Percentiles rank a stretch among this genome's conserved stretches.
Evolutionary conservation across 495 filamentous ascomycete species (phyloP).

Genomic region (Hypomontagnella monticulosa): DNA sequence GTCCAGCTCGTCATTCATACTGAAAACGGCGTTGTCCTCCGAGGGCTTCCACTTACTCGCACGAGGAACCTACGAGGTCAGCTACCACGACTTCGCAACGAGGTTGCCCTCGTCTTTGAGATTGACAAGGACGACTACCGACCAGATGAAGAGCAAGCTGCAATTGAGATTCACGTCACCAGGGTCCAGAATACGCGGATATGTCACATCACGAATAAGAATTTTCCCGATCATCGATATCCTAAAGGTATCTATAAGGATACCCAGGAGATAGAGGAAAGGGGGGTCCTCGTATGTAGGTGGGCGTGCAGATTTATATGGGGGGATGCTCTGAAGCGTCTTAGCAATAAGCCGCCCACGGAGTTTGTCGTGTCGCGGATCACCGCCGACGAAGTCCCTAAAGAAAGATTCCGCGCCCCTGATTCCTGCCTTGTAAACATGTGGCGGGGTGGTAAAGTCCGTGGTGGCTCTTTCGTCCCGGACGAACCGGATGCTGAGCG

Average conservation of each 20-base stretch:
- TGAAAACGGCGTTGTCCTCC: constrained; percentile 45
- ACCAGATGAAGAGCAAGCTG: constrained; percentile 51
- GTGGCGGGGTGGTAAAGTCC: constrained; percentile 53
- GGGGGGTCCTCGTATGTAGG: constrained; percentile 52
- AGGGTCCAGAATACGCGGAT: constrained; percentile 51
- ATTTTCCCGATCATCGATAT: constrained; percentile 54
- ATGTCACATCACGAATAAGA: constrained; percentile 62
- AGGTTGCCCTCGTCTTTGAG: constrained; percentile 62
- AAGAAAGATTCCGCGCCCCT: constrained; percentile 28
- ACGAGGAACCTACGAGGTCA: constrained; percentile 51
- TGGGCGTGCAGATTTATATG: constrained; percentile 45
- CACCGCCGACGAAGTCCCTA: constrained; percentile 39
- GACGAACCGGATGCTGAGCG: constrained; percentile 7
- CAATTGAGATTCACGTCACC: constrained; percentile 53
- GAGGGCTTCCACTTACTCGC: constrained; percentile 54
- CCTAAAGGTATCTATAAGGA: constrained; percentile 30
- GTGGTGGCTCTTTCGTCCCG: constrained; percentile 47
- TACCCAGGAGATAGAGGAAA: constrained; percentile 35
- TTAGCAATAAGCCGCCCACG: constrained; percentile 29
- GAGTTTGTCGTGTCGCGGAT: constrained; percentile 49
- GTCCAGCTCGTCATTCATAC: constrained; percentile 50
- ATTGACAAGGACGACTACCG: constrained; percentile 55
- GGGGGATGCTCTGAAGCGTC: constrained; percentile 26
- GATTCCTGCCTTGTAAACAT: constrained; percentile 37
- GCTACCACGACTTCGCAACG: constrained; percentile 59